These are phyloP conservation scores for Penicillium sp. DNA, from an alignment of 2,329 filamentous ascomycete genomes.

Conservation along the genomic window DNA sequence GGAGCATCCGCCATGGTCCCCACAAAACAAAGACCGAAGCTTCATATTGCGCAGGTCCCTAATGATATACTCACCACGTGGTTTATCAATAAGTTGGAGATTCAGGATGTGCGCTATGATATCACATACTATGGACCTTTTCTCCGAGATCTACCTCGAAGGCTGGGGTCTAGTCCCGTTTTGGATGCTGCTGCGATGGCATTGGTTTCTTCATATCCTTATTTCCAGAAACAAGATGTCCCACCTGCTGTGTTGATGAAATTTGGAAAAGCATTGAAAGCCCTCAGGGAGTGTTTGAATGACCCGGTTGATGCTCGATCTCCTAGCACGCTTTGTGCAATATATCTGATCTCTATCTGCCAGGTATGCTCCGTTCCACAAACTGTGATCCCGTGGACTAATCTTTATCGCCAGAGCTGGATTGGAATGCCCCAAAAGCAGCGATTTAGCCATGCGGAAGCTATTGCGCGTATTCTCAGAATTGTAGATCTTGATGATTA, in stretches of 20 bases:
- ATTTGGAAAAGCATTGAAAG: conserved; percentile 24
- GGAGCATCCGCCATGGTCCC: neutral
- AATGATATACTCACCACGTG: neutral
- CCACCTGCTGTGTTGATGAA: conserved; percentile 13
- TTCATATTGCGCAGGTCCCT: neutral
- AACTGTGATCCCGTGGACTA: neutral
- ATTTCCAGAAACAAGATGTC: conserved; percentile 11
- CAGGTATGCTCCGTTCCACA: conserved; percentile 20
- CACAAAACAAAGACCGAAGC: neutral
- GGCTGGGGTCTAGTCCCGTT: conserved; percentile 21
- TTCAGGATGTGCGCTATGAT: conserved; percentile 1
- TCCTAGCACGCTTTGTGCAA: conserved; percentile 29
- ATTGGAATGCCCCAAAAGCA: conserved; percentile 6
- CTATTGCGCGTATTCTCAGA: neutral
- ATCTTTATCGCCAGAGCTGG: conserved; percentile 19
- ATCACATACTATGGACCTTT: conserved; percentile 1
- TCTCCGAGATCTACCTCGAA: neutral
- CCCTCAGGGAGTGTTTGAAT: conserved; percentile 24
- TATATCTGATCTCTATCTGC: conserved; percentile 30
- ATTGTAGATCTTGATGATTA: neutral
- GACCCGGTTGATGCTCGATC: conserved; percentile 23
- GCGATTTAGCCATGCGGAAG: neutral
- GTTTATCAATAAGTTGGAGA: neutral
- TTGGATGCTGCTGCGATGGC: conserved; percentile 26
- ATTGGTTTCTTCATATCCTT: conserved; percentile 19